phyloP scores from a whole-genome alignment of 1,284 basidiomycete genomes.

The Cutaneotrichosporon dermatis region DNA sequence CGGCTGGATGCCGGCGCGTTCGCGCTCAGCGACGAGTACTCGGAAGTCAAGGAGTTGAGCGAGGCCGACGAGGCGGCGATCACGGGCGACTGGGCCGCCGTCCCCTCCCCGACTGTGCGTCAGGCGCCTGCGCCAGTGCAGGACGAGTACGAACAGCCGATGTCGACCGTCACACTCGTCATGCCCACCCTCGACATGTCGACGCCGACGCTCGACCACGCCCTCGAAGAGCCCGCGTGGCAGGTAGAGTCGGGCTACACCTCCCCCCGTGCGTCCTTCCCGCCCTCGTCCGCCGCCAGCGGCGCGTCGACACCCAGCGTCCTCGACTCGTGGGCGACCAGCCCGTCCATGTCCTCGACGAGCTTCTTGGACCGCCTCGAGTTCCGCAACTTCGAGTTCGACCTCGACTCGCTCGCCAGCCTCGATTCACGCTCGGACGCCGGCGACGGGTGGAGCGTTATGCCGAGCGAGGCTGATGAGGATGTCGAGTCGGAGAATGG shows the following conservation, averaged over 20 bases:
- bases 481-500: neutral
- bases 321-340: conserved; percentile 9
- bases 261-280: no score
- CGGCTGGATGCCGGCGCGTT: conserved; percentile 28
- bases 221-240: neutral
- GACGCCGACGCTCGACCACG: neutral
- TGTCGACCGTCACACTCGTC: conserved; percentile 19
- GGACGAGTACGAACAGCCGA: neutral
- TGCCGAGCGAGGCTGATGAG: neutral
- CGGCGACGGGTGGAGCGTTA: neutral
- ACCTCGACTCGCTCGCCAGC: neutral
- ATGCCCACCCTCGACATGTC: conserved; percentile 33
- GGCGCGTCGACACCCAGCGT: neutral
- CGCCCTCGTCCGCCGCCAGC: neutral
- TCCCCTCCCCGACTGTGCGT: neutral
- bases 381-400: neutral
- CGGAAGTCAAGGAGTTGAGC: conserved; percentile 3
- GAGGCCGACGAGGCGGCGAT: conserved; percentile 21
- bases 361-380: neutral
- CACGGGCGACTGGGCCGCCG: conserved; percentile 21
- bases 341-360: neutral
- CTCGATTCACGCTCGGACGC: neutral
- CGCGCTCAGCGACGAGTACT: conserved; percentile 15
- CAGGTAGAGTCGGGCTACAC: neutral
- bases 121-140: neutral